A percentile compares a stretch with the other conserved stretches of the same genome.
Evolutionary conservation across 345 rosid genomes (phyloP).

Genomic region (Lumnitzera racemosa): DNA sequence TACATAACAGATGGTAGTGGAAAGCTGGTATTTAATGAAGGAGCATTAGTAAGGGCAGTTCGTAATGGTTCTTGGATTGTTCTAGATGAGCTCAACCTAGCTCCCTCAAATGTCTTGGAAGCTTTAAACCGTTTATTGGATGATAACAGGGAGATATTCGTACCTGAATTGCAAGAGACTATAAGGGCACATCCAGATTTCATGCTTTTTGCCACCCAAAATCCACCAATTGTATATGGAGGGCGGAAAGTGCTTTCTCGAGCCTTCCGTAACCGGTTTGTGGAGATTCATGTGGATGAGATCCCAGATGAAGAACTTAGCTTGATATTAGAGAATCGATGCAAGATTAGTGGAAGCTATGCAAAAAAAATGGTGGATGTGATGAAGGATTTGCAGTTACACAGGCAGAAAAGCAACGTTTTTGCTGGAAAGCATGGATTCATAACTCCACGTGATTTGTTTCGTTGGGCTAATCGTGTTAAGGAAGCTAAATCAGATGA

Average conservation of each 20-base stretch:
- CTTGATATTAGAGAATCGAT: constrained; percentile 53
- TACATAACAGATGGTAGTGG: constrained; percentile 74
- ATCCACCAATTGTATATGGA: constrained; percentile 88
- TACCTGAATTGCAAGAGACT: constrained; percentile 75
- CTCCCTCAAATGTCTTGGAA: constrained; percentile 95
- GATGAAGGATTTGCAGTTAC: constrained; percentile 90
- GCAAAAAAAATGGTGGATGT: constrained; percentile 82
- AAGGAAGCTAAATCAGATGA: constrained; percentile 37
- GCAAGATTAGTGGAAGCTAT: constrained; percentile 67
- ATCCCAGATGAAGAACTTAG: constrained; percentile 83
- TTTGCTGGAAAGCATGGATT: constrained; percentile 99
- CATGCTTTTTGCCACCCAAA: constrained; percentile 98
- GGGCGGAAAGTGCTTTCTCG: constrained; percentile 98
- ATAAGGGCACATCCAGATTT: constrained; percentile 80
- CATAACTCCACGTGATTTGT: constrained; percentile 91
- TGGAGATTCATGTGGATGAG: constrained; percentile 96
- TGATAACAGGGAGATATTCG: constrained; percentile 92
- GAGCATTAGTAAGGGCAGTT: constrained; percentile 89
- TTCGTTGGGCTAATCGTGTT: constrained; percentile 94
- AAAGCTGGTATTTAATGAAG: constrained; percentile 88
- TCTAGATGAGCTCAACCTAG: constrained; percentile 89
- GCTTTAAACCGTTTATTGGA: constrained; percentile 89
- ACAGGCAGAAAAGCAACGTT: constrained; percentile 82
- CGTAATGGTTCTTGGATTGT: constrained; percentile 90
- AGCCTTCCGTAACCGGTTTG: constrained; percentile 96